Evolutionary conservation across 768 basidiomycete species (phyloP), one percentile per base, ranked within the genome.

Genomic region (Imleria badia): DNA sequence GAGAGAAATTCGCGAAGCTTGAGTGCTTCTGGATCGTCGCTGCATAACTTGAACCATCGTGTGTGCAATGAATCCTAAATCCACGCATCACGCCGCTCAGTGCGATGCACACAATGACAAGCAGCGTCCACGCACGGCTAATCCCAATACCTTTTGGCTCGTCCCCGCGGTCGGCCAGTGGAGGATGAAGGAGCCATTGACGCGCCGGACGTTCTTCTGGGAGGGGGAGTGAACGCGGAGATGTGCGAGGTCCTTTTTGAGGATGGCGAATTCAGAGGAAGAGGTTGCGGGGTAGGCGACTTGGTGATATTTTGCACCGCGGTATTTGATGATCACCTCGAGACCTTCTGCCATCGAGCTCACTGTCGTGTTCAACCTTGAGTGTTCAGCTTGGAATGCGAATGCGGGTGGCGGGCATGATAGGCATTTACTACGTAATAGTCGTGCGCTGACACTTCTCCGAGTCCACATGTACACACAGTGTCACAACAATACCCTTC

Each of bases 171-270:
- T 43, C 3, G 67, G 64, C 70, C 69, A 72, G 34, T 44, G 59
- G n/a, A 70, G 58, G 34, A 70, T 35, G 45, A 70, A 65, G 10
- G 59, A 54, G 0, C 63, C 66, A 3, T 48, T 15, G 43, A 54
- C 44, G 13, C 59, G 65, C 1, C 20, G 54, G n/a, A 70, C 60
- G 54, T 70, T 70, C 49, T 45, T 71, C 17, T 66, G 58, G 20
- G 67, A 60, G 0, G 68, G 70, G 0, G 56, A 61, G 43, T 72
- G 68, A 2, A 67, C 70, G 48, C 70, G 66, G 36, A 72, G 70
- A 36, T 54, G 56, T n/a, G 40, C 52, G 29, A 72, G 64, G 52
- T 72, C 69, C 39, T 54, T 60, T 48, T 71, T 62, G 35, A 70
- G 50, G 43, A 60, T 62, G 36, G 58, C 58, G 38, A 68, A 55